phyloP scores from a whole-genome alignment of 2,329 filamentous ascomycete species.

The Neophaeococcomyces aloes region DNA sequence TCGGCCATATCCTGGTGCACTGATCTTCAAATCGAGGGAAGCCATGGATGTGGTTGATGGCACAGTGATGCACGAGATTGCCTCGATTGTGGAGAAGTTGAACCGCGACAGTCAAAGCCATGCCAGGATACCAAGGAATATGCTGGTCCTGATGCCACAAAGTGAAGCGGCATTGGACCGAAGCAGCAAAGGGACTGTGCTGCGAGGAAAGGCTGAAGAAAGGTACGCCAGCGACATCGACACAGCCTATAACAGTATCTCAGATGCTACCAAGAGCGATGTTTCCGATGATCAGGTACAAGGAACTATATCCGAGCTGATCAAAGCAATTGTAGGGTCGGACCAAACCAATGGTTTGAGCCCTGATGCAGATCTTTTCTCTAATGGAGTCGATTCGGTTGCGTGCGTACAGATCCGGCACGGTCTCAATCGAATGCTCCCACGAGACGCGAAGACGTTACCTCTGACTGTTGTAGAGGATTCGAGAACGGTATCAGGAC shows the following conservation, averaged over 20 bases:
- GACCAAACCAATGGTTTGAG: constrained; percentile 12
- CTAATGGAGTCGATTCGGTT: constrained; percentile 51
- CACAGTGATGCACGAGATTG: constrained; percentile 34
- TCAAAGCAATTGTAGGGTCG: constrained; percentile 1
- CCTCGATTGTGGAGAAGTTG: constrained; percentile 35
- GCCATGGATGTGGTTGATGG: constrained; percentile 24
- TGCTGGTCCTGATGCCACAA: constrained; percentile 40
- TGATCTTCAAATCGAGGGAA: constrained; percentile 40
- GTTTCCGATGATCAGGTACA: constrained; percentile 5
- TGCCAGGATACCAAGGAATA: constrained; percentile 39
- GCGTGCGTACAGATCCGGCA: constrained; percentile 42
- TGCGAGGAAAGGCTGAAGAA: constrained; percentile 43
- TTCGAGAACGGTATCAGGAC: constrained; percentile 41
- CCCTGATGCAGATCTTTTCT: constrained; percentile 44
- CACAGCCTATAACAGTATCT: constrained; percentile 28
- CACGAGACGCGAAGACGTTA: constrained; percentile 23
- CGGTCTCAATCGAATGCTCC: constrained; percentile 9
- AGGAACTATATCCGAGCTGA: constrained; percentile 5
- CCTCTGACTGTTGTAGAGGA: constrained; percentile 53
- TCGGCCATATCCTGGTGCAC: constrained; percentile 43
- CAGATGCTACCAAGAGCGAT: constrained; percentile 10
- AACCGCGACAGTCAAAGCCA: constrained; percentile 43
- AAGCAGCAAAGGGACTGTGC: constrained; percentile 53
- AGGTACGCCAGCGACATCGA: constrained; percentile 30
- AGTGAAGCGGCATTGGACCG: constrained; percentile 37